Evolutionary conservation across 1,284 basidiomycete species (phyloP), one percentile per base, ranked within the genome.

Genomic region (Ceratobasidium sp.): DNA sequence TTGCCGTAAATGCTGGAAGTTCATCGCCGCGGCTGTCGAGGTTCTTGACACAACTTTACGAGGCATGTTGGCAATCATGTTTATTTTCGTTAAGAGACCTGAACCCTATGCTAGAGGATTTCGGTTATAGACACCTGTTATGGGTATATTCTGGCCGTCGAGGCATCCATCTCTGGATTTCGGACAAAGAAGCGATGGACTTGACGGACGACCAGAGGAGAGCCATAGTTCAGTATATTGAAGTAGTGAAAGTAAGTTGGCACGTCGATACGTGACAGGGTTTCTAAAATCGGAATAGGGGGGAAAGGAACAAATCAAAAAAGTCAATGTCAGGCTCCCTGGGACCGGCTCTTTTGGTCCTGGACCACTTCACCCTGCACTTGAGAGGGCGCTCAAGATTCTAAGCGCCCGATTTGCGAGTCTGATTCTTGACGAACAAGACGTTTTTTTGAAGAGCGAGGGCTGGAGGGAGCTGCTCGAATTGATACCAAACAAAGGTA

Each of bases 81-180:
- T 32, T 32, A 72, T 73, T 48, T n/a, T 3, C 5, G 9, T n/a
- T 52, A 34, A n/a, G 3, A 39, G 23, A 0, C 0, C 30, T 23
- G n/a, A 43, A 43, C 8, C 36, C 4, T 5, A n/a, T 6, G 45
- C 16, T 73, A 78, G 78, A 78, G 45, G 79, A 80, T 65, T 80
- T 61, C 74, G 83, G 82, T 82, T 88, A 84, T 79, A 79, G 81
- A 71, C 86, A 87, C 78, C 85, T 99, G 32, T 84, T 99, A 16
- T 99, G 97, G 97, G 96, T 99, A 28, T 99, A 98, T 81, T 99
- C 97, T 16, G 97, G 97, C 75, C 91, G 97, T 53, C 92, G 97
- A 82, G 97, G 97, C 76, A 99, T 99, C 77, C 97, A 99, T 84
- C 87, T 96, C 79, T 99, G 97, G 97, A 90, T 99, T 74, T 96